Base-by-base conservation (phyloP, 768 basidiomycete genomes). In the Mycena galericulata region DNA sequence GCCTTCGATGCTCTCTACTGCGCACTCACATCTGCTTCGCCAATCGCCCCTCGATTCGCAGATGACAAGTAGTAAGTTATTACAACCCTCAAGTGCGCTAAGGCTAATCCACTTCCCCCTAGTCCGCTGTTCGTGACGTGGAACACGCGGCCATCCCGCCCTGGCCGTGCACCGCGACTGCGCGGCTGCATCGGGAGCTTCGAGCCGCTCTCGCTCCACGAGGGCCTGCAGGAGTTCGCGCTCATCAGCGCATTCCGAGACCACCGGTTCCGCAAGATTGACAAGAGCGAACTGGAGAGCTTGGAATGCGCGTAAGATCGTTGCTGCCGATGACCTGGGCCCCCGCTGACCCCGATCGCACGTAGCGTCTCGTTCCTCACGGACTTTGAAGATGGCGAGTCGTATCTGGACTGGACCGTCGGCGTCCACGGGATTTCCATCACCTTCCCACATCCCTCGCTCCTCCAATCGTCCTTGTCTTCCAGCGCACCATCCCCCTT, bases 71-170 rank as follows among this genome's bases (percentile, higher is more conserved):
- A 90, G 95, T 97, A 78, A 75, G 91, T 46, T 40, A 61, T 32
- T 17, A 10, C 38, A 14, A 14, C n/a, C 22, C 40, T 47, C 29
- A 14, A 29, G 17, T 64, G 49, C 22, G 32, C 51, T 45, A 36
- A 30, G 32, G 18, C 40, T 22, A 36, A 18, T 4, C 32, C 14
- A 36, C 12, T 34, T 36, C 51, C 55, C 9, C 26, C 47, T 70
- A 96, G 95, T 79, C 96, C 97, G 15, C 84, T 99, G 62, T 99
- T 99, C 79, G 95, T 99, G 34, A 99, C 97, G 8, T 99, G 97
- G 97, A 96, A 95, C 79, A 91, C 88, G 49, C 87, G 86, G 66
- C 84, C 88, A 34, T 85, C 84, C 64, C 89, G 87, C 63, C 81
- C 88, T 22, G 89, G 89, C 34, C 86, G 88, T 65, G 77, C 87